phyloP scores from a whole-genome alignment of 345 rosid species.

The Rhodamnia rubescens region DNA sequence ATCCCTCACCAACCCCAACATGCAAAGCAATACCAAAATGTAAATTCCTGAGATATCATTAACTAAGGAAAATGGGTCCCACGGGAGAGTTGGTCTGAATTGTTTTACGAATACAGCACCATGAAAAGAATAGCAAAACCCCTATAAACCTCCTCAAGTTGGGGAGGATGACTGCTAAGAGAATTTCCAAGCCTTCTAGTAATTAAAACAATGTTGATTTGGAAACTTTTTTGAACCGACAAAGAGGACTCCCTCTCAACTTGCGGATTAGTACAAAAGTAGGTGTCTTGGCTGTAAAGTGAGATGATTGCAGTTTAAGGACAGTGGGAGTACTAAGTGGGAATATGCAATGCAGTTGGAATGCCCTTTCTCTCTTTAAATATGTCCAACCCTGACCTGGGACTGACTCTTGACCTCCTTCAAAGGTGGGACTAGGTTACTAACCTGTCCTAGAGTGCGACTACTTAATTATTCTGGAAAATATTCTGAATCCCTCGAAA shows the following conservation, averaged over 20 bases:
- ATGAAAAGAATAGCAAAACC: neutral
- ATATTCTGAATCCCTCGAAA: neutral
- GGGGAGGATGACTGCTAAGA: neutral
- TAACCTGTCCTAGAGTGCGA: neutral
- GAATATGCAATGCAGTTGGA: neutral
- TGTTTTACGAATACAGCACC: neutral
- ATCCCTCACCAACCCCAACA: neutral
- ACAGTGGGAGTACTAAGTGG: neutral
- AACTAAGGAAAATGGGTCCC: neutral
- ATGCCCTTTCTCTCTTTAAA: neutral
- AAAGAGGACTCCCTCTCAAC: neutral
- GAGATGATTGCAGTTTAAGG: neutral
- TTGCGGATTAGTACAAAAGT: neutral
- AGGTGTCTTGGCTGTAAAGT: neutral
- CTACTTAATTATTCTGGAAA: neutral
- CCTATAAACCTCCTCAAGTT: neutral
- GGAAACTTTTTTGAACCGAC: neutral
- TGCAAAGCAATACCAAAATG: neutral
- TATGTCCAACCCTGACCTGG: neutral
- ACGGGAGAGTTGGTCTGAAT: neutral
- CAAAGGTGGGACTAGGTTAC: neutral
- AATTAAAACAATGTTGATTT: neutral
- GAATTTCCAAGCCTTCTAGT: neutral
- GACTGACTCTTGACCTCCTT: neutral
- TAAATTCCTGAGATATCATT: neutral